Evolutionary conservation across 2,329 filamentous ascomycete species (phyloP).

Genomic region (Domatiomyces catenatus): DNA sequence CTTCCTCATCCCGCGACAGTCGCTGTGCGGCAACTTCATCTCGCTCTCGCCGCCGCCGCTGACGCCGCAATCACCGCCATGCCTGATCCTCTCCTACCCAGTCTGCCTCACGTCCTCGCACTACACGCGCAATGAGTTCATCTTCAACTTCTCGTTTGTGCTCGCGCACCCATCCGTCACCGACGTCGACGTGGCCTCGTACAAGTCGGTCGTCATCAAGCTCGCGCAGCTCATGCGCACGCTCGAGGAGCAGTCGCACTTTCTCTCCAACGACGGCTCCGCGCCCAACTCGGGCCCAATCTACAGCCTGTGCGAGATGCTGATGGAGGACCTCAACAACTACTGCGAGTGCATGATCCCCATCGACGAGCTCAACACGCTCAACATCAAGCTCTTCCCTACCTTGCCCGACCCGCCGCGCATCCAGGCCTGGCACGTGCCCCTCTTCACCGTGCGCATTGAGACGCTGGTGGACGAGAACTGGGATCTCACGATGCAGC

Average conservation of each 20-base stretch:
- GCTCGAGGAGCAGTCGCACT: conserved; percentile 81
- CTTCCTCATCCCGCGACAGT: conserved; percentile 87
- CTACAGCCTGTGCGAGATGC: conserved; percentile 62
- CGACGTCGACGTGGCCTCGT: conserved; percentile 51
- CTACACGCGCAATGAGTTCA: conserved; percentile 88
- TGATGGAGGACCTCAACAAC: conserved; percentile 88
- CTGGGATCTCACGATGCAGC: conserved; percentile 40
- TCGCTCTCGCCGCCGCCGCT: conserved; percentile 28
- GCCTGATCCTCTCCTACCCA: conserved; percentile 72
- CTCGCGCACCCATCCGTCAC: conserved; percentile 37
- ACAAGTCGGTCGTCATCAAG: conserved; percentile 72
- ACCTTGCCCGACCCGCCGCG: conserved; percentile 60
- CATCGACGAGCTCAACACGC: conserved; percentile 87
- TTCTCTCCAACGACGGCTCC: conserved; percentile 41
- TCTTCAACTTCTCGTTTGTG: conserved; percentile 92
- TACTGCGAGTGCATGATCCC: conserved; percentile 98
- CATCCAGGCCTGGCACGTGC: conserved; percentile 80
- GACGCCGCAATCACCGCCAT: conserved; percentile 37
- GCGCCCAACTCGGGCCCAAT: conserved; percentile 35
- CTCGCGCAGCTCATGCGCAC: conserved; percentile 73
- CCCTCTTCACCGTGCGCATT: conserved; percentile 50
- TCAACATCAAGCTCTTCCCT: conserved; percentile 92
- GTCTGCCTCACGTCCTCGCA: conserved; percentile 70
- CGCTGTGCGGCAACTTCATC: conserved; percentile 84
- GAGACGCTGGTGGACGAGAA: conserved; percentile 38